Conservation (phyloP, 1,284 basidiomycete genomes). For the Fomitopsis palustris region DNA sequence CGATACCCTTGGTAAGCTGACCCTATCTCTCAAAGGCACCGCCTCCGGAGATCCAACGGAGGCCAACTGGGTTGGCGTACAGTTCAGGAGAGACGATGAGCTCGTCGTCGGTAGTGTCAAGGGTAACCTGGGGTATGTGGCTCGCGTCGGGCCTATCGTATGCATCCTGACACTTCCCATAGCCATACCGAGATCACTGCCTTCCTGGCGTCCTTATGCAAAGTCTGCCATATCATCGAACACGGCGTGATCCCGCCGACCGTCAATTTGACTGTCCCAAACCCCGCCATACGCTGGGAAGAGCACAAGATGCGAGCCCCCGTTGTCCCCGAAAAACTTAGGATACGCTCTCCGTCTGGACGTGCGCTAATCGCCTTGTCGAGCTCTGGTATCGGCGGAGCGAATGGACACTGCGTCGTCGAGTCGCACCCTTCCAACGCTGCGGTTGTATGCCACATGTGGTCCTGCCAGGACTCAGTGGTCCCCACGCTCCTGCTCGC, state of each 20-base stretch:
- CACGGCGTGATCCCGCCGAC: conserved; percentile 36
- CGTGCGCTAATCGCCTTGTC: conserved; percentile 33
- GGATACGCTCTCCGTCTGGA: conserved; percentile 27
- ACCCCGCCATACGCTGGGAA: conserved; percentile 39
- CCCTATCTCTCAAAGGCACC: conserved; percentile 28
- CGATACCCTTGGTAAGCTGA: too few relatives aligned
- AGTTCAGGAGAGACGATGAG: conserved; percentile 29
- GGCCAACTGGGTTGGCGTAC: conserved; percentile 42
- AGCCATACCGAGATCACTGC: conserved; percentile 41
- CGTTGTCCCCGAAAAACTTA: conserved; percentile 18
- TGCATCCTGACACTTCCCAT: conserved; percentile 34
- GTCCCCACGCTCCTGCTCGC: conserved; percentile 28
- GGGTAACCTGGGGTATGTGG: conserved; percentile 42
- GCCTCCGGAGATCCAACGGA: conserved; percentile 47
- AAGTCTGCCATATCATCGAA: conserved; percentile 37
- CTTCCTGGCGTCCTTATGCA: conserved; percentile 41
- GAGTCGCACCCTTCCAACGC: conserved; percentile 26
- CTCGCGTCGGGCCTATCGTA: conserved; percentile 24
- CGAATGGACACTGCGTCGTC: conserved; percentile 37
- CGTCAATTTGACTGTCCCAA: conserved; percentile 32
- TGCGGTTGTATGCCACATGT: not conserved
- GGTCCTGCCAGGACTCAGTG: not conserved
- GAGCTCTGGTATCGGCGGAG: conserved; percentile 43
- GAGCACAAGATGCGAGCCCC: conserved; percentile 27
- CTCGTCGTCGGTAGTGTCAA: conserved; percentile 43